Conservation (phyloP, 176 grass and related monocot species). For the Dactylis glomerata region DNA sequence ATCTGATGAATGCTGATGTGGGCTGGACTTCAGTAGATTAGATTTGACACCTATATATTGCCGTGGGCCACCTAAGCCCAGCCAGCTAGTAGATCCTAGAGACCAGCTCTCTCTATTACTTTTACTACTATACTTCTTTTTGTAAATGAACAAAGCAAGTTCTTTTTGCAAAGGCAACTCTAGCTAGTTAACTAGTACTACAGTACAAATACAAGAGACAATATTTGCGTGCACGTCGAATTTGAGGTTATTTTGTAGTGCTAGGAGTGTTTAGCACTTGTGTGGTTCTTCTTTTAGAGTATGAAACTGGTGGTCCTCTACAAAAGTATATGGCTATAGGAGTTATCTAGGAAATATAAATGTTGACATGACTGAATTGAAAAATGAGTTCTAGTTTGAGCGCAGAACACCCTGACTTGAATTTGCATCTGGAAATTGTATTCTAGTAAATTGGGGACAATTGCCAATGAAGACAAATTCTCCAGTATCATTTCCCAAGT, state of each 20-base stretch:
- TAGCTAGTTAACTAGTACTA: background rate
- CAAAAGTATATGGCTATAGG: background rate
- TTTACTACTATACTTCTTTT: background rate
- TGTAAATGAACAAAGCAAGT: background rate
- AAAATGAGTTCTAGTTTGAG: background rate
- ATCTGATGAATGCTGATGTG: background rate
- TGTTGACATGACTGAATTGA: background rate
- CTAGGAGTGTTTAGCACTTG: background rate
- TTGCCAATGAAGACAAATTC: constrained; percentile 25
- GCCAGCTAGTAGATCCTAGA: background rate
- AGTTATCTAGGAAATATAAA: too few relatives aligned
- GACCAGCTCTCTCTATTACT: background rate
- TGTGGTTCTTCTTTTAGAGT: background rate
- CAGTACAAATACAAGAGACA: background rate
- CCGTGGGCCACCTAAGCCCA: constrained; percentile 3
- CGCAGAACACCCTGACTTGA: background rate
- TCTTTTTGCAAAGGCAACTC: background rate
- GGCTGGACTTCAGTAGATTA: background rate
- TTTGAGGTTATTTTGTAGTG: background rate
- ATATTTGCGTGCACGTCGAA: background rate
- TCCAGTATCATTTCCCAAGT: constrained; percentile 21
- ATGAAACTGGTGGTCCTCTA: background rate
- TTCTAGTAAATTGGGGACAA: background rate
- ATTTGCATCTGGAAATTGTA: background rate
- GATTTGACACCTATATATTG: constrained; percentile 3